Evolutionary conservation across 768 basidiomycete species (phyloP), one percentile per base, ranked within the genome.

Genomic region (Pulveroboletus frians): DNA sequence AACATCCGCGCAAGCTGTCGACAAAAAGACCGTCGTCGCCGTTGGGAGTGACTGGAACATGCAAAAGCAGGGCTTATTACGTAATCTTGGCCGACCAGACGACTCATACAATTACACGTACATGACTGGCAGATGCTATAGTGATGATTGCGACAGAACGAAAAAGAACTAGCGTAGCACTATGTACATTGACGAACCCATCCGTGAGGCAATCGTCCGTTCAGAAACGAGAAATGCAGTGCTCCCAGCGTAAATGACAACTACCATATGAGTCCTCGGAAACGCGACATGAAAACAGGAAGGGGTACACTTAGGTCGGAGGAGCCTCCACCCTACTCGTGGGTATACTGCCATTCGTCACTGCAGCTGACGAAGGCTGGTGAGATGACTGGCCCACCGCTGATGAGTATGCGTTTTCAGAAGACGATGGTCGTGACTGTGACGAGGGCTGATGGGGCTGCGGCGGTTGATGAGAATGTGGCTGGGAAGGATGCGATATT

Each of bases 351-450:
- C 59, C 57, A 43, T 80, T 81, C 26, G 61, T 66, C 70, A 77
- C 49, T 58, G 58, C 50, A 27, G 50, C 48, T 31, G 62, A 68
- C 55, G 61, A 59, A 52, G 55, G 54, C 40, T 46, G 66, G 42
- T 64, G 65, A 49, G 60, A 55, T 26, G 58, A 52, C 53, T 70
- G 65, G 27, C 71, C 71, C 23, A 66, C 63, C 15, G 69, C 67
- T 27, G 79, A 70, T 5, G 79, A 66, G 60, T 74, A 79, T 34
- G 70, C 56, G 62, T 81, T 81, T 68, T 84, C 81, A 2, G 84
- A 81, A 3, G 85, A 82, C 31, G 75, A 73, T 15, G 82, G 81
- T 39, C 82, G 78, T 15, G 82, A 79, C 43, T 68, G 70, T 39
- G 59, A 66, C 43, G 61, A 63, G 47, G 57, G 64, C 15, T 63